Conservation (phyloP, 2,329 filamentous ascomycete species). For the Daldinia eschscholtzii region DNA sequence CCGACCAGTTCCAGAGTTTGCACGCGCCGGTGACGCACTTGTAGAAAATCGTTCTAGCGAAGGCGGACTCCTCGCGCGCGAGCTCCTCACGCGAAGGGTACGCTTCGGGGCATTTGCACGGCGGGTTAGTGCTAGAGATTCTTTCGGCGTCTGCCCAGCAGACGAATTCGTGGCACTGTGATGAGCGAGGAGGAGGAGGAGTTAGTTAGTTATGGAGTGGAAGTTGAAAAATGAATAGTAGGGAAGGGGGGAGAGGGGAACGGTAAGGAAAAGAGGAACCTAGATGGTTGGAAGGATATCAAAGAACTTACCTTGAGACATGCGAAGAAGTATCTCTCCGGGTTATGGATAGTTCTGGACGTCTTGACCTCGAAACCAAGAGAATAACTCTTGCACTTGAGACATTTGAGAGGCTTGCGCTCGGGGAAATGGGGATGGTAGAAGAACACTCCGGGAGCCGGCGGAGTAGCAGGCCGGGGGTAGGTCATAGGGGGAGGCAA, state of each 20-base stretch:
- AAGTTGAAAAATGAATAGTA: too few species aligned
- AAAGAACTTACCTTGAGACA: slow-evolving; percentile 22
- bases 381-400: neutral
- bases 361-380: slow-evolving; percentile 3
- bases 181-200: neutral
- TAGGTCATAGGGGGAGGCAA: too few species aligned
- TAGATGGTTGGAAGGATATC: neutral
- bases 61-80: neutral
- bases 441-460: neutral
- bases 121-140: slow-evolving; percentile 11
- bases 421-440: slow-evolving; percentile 30
- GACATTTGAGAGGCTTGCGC: slow-evolving; percentile 31
- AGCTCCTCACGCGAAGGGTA: slow-evolving; percentile 33
- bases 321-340: slow-evolving; percentile 23
- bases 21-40: slow-evolving; percentile 40
- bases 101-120: slow-evolving; percentile 28
- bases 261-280: neutral
- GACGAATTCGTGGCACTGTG: slow-evolving; percentile 22
- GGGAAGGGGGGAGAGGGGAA: neutral
- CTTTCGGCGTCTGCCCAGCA: slow-evolving; percentile 38
- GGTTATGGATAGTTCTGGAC: slow-evolving; percentile 17
- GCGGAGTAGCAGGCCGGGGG: neutral
- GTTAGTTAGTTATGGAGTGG: neutral
- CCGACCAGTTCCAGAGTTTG: slow-evolving; percentile 6
- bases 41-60: slow-evolving; percentile 25